phyloP scores from a whole-genome alignment of 306 rosid genomes.

The Lathyrus sativus region DNA sequence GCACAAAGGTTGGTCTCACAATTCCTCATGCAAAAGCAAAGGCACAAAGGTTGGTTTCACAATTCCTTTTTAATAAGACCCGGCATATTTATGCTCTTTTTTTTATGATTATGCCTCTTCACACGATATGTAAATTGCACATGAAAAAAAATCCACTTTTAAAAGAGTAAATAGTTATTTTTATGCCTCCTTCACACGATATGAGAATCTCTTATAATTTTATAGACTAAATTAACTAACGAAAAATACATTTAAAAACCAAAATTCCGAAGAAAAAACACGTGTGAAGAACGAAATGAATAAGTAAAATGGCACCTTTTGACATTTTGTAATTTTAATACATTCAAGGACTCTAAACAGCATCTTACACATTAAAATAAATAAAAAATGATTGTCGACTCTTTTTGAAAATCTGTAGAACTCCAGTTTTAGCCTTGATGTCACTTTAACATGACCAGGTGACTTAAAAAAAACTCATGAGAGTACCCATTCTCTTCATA shows the following conservation, averaged over 20 bases:
- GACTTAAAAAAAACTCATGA: background rate
- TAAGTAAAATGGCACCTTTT: no score
- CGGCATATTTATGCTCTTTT: background rate
- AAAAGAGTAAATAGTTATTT: no score
- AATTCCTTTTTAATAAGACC: background rate
- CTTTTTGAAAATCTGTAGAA: background rate
- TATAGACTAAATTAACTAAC: no score
- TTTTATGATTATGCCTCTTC: background rate
- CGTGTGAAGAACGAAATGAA: no score
- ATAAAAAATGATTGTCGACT: no score
- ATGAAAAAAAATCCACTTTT: background rate
- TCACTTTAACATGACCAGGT: background rate
- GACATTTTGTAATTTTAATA: no score
- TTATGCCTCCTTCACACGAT: no score
- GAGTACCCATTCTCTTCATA: background rate
- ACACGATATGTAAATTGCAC: background rate
- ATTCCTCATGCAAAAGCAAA: background rate
- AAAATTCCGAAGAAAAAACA: no score
- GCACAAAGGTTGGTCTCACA: background rate
- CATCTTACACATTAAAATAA: no score
- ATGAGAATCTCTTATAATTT: no score
- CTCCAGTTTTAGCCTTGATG: background rate
- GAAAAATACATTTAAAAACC: no score
- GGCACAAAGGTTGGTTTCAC: background rate
- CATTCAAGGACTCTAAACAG: no score